Percentiles rank a stretch among this genome's conserved stretches.
Evolutionary conservation across 1,139 yeast species (phyloP).

Genomic region (Debaryomycetaceae sp.): DNA sequence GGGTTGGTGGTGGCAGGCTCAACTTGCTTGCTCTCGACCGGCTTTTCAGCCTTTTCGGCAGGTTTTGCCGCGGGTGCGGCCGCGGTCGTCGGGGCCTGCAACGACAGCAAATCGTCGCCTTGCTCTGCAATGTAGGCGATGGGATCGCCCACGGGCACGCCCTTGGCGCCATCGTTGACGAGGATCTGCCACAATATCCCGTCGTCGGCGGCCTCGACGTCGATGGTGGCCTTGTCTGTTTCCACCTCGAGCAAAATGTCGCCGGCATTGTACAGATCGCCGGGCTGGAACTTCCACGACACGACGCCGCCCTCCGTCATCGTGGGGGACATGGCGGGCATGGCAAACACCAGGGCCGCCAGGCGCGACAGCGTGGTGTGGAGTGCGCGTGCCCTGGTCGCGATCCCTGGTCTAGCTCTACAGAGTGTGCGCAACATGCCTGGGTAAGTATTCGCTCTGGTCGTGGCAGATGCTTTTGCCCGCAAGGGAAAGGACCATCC

Average conservation of each 20-base stretch:
- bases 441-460: no score
- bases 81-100: conserved; percentile 48
- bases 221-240: conserved; percentile 89
- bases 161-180: conserved; percentile 59
- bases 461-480: no score
- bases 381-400: conserved; percentile 4
- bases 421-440: no score
- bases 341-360: conserved; percentile 56
- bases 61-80: conserved; percentile 12
- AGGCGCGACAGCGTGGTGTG: conserved; percentile 11
- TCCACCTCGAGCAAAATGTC: conserved; percentile 84
- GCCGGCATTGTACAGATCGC: conserved; percentile 70
- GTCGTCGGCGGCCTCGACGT: conserved; percentile 89
- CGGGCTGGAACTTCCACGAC: conserved; percentile 83
- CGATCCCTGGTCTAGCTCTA: conserved; percentile 3
- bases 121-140: conserved; percentile 85
- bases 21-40: conserved; percentile 6
- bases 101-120: conserved; percentile 63
- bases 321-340: conserved; percentile 99
- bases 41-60: conserved; percentile 7
- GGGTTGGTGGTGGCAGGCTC: conserved; percentile 4
- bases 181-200: conserved; percentile 79
- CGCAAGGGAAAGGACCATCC: no score
- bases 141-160: conserved; percentile 75
- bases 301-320: conserved; percentile 97